Evolutionary conservation across 2,329 filamentous ascomycete genomes (phyloP), one percentile per base, ranked within the genome.

Genomic region (Alternaria metachromatica): DNA sequence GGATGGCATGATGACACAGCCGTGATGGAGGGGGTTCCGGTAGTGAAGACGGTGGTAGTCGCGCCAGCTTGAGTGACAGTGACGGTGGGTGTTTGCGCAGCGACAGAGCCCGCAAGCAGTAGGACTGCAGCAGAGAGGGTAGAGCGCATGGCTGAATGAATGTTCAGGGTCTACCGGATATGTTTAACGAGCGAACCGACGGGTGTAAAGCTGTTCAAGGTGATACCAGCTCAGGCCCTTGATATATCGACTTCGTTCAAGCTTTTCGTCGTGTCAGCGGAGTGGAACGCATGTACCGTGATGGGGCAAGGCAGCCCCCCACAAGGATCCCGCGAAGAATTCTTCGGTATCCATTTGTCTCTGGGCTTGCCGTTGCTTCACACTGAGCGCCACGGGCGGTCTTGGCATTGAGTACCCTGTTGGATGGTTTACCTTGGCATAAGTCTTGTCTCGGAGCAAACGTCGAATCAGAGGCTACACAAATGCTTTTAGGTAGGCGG

Each of bases 1-100:
- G 75, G 73, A 71, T 87, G 85, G 61, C 87, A 89, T 2, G 77
- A 82, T 3, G 86, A 87, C 2, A 88, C 78, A 1, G 84, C 84
- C 1, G 85, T 84, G 10, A 80, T 74, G 1, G 72, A 54, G 4
- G 74, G 71, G 6, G 50, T 58, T 3, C 70, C 58, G 26, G 62
- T 60, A n/a, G 56, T 51, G 9, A 37, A 44, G 8, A 30, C 44
- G 7, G 60, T 55, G 7, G 60, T 50, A 18, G 60, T 59, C 25
- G 43, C 49, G 18, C 37, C 56, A 45, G 49, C n/a, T 13, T 55
- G 65, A 5, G 64, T 56, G 12, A 59, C 46, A 10, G 64, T 59
- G 10, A 64, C 43, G 8, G 67, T 63, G 7, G 58, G 54, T 3
- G 62, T 68, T 30, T 75, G 71, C 9, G 75, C 73, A 54, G 58